Evolutionary conservation across 2,329 filamentous ascomycete genomes (phyloP).

Genomic region (Botrytis hyacinthi): DNA sequence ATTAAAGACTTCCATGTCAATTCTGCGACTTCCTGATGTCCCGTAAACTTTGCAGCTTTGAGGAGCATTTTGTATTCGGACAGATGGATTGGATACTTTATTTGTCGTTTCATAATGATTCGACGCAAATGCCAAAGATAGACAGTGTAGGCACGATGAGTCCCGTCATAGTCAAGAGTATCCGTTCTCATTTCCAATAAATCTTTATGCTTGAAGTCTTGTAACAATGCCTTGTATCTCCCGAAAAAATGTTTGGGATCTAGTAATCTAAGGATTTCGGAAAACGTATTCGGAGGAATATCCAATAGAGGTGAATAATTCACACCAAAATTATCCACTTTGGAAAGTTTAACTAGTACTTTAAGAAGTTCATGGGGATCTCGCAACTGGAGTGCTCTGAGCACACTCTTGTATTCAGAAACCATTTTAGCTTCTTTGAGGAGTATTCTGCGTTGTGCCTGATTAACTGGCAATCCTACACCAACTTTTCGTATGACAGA

Average conservation of each 20-base stretch:
- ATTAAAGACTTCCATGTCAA: constrained; percentile 48
- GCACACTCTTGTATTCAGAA: constrained; percentile 8
- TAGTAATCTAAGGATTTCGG: constrained; percentile 60
- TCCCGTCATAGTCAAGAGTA: constrained; percentile 19
- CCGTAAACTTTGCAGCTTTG: constrained; percentile 49
- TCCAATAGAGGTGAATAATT: constrained; percentile 17
- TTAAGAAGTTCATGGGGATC: constrained; percentile 14
- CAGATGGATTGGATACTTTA: constrained; percentile 43
- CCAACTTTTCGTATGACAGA: constrained; percentile 13
- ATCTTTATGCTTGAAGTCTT: constrained; percentile 49
- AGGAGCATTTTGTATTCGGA: constrained; percentile 53
- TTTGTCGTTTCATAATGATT: constrained; percentile 41
- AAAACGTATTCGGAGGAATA: constrained; percentile 53
- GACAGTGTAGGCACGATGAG: constrained; percentile 29
- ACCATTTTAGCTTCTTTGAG: constrained; percentile 4
- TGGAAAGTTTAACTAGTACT: constrained; percentile 24
- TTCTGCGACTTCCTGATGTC: constrained; percentile 44
- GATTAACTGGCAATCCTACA: constrained; percentile 1
- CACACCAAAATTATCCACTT: constrained; percentile 22
- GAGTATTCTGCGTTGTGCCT: constrained; percentile 3
- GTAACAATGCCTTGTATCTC: constrained; percentile 47
- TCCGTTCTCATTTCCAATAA: constrained; percentile 34
- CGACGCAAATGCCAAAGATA: constrained; percentile 28
- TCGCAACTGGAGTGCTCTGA: constrained; percentile 9
- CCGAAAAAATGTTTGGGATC: constrained; percentile 55